A percentile compares a stretch with the other conserved stretches of the same genome.
These are phyloP conservation scores for Hypoxylon sp. DNA, from an alignment of 2,329 filamentous ascomycete species.

Conservation along the genomic window DNA sequence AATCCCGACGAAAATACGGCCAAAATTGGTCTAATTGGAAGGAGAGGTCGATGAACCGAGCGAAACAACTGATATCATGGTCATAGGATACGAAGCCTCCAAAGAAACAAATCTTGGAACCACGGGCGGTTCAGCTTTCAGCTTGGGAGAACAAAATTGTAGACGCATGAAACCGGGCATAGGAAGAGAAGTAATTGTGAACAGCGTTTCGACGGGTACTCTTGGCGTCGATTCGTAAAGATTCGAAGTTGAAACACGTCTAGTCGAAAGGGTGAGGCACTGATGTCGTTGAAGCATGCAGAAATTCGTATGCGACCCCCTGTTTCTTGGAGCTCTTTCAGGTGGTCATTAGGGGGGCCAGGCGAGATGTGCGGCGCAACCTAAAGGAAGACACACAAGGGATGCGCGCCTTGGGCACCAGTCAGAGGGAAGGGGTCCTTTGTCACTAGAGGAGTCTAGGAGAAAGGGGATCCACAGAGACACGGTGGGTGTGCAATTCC, in stretches of 20 bases:
- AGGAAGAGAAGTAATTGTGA: constrained; percentile 29
- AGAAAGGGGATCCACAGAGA: constrained; percentile 32
- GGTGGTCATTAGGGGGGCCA: constrained; percentile 30
- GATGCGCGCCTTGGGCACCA: constrained; percentile 36
- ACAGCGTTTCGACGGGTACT: constrained; percentile 47
- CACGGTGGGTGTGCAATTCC: constrained; percentile 32
- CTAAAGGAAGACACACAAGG: constrained; percentile 38
- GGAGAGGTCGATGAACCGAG: constrained; percentile 31
- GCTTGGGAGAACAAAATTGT: constrained; percentile 12
- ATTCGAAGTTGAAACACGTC: constrained; percentile 51
- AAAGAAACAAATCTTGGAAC: constrained; percentile 25
- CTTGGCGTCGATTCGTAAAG: constrained; percentile 47
- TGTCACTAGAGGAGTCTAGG: constrained; percentile 27
- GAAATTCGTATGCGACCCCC: constrained; percentile 41
- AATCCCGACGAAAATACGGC: constrained; percentile 36
- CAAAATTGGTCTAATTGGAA: constrained; percentile 37
- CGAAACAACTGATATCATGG: constrained; percentile 39
- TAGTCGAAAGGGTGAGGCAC: constrained; percentile 43
- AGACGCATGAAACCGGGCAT: constrained; percentile 16
- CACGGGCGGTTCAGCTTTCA: constrained; percentile 14
- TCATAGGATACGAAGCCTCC: constrained; percentile 27
- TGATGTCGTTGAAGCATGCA: constrained; percentile 43
- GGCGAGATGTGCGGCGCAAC: constrained; percentile 39
- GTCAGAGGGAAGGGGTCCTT: constrained; percentile 37
- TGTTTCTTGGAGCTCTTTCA: constrained; percentile 40